A percentile compares a stretch with the other conserved stretches of the same genome.
Conservation (phyloP, 169 alveolate genomes). For the Toxoplasma gondii region DNA sequence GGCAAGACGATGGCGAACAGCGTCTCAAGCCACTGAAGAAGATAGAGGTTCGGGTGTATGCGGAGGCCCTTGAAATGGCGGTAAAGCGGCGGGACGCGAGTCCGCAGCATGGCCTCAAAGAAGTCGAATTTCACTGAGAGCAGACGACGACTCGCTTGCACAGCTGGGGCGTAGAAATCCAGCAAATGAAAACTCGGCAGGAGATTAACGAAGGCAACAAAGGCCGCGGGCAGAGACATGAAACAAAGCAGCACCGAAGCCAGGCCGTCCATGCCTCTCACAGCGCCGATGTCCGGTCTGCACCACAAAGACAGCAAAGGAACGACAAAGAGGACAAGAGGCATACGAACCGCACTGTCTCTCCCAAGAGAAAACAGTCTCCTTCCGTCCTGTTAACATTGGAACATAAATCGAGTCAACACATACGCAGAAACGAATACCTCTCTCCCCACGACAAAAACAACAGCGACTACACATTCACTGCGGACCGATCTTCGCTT, state of each 20-base stretch:
- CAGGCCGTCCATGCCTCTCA: conserved; percentile 50
- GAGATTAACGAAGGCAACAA: conserved; percentile 41
- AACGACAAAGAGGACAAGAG: neutral
- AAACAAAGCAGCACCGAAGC: conserved; percentile 42
- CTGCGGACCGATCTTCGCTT: too few species aligned
- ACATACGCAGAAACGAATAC: too few species aligned
- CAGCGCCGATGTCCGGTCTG: conserved; percentile 56
- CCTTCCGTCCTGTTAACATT: too few species aligned
- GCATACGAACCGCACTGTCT: too few species aligned
- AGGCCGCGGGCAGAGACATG: conserved; percentile 9
- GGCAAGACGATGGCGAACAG: conserved; percentile 41
- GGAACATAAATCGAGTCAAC: too few species aligned
- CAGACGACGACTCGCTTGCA: conserved; percentile 9
- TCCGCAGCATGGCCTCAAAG: conserved; percentile 40
- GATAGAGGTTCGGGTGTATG: conserved; percentile 41
- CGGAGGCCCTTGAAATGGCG: conserved; percentile 40
- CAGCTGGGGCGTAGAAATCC: conserved; percentile 33
- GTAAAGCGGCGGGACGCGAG: conserved; percentile 44
- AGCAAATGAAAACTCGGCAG: conserved; percentile 37
- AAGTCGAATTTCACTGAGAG: conserved; percentile 32
- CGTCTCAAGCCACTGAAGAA: conserved; percentile 47
- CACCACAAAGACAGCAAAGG: neutral
- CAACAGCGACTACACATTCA: too few species aligned
- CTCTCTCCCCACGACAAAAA: too few species aligned
- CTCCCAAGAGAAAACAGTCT: too few species aligned